phyloP scores from a whole-genome alignment of 345 rosid species.

The Litchi chinensis region DNA sequence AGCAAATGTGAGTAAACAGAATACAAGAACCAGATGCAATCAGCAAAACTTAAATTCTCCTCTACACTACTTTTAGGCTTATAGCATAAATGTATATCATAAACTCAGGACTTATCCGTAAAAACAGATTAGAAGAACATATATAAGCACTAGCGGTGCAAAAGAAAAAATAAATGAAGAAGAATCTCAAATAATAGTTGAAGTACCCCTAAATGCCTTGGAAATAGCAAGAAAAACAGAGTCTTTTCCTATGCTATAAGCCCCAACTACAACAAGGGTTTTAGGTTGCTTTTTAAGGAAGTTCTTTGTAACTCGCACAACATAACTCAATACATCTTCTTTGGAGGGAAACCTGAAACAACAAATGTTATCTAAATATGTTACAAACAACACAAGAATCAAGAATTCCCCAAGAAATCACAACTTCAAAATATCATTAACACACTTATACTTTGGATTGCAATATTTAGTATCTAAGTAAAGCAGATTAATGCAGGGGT shows the following conservation, averaged over 20 bases:
- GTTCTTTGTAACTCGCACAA: too few relatives aligned
- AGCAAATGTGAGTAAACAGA: not conserved
- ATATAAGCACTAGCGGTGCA: not conserved
- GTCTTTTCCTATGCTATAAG: slow-evolving; percentile 84
- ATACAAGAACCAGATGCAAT: slow-evolving; percentile 2
- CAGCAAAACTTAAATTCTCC: not conserved
- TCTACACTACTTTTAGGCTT: not conserved
- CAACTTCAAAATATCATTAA: not conserved
- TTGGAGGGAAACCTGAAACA: too few relatives aligned
- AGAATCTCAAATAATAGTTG: not conserved
- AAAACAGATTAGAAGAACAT: not conserved
- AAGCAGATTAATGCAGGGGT: slow-evolving; percentile 53
- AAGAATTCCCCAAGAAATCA: not conserved
- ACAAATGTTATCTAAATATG: too few relatives aligned
- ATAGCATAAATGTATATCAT: not conserved
- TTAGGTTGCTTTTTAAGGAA: too few relatives aligned
- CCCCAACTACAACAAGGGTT: slow-evolving; percentile 77
- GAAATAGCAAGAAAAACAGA: slow-evolving; percentile 76
- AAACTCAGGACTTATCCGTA: not conserved
- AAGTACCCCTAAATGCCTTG: slow-evolving; percentile 66
- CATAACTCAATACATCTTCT: too few relatives aligned
- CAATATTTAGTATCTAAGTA: slow-evolving; percentile 83
- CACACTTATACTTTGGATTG: slow-evolving; percentile 71
- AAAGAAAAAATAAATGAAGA: not conserved
- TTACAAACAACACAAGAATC: not conserved